Percentiles rank a stretch among this genome's conserved stretches.
Conservation (phyloP, 2,329 filamentous ascomycete species). For the Fusarium armeniacum region DNA sequence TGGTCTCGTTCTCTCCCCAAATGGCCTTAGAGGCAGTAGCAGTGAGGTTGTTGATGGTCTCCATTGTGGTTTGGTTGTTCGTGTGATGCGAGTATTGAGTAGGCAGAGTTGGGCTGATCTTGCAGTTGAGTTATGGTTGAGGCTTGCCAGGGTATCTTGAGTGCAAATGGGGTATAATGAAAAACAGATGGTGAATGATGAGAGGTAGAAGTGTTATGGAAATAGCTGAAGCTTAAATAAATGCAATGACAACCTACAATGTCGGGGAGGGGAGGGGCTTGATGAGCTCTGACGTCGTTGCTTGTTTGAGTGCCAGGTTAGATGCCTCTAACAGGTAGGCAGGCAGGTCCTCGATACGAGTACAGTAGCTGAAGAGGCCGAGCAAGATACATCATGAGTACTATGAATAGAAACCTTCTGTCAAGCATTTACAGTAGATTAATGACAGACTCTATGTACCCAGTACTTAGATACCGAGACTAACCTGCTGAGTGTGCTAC, state of each 20-base stretch:
- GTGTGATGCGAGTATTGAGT: slow-evolving; percentile 1
- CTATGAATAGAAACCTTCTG: slow-evolving; percentile 14
- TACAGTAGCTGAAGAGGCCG: not conserved
- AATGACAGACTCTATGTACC: not conserved
- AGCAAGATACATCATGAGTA: slow-evolving; percentile 20
- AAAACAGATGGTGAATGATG: slow-evolving; percentile 5
- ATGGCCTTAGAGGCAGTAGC: slow-evolving; percentile 59
- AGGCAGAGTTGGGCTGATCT: not conserved
- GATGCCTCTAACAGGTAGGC: not conserved
- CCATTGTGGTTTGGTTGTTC: slow-evolving; percentile 63
- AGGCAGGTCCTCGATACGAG: not conserved
- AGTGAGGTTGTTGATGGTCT: slow-evolving; percentile 71
- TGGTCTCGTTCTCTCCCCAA: slow-evolving; percentile 59
- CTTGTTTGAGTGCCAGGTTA: slow-evolving; percentile 21
- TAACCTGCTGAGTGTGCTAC: not conserved
- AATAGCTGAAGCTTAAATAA: slow-evolving; percentile 42
- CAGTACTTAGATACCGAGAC: slow-evolving; percentile 1
- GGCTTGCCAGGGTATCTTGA: slow-evolving; percentile 27
- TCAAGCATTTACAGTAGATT: not conserved
- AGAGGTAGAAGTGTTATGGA: slow-evolving; percentile 7
- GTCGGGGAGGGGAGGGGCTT: slow-evolving; percentile 12
- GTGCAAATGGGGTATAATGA: slow-evolving; percentile 23
- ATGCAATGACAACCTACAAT: slow-evolving; percentile 4
- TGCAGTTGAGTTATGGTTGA: slow-evolving; percentile 4
- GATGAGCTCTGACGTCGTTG: slow-evolving; percentile 40